phyloP scores from a whole-genome alignment of 1,139 yeast species.

The Kodamaea suecica region DNA sequence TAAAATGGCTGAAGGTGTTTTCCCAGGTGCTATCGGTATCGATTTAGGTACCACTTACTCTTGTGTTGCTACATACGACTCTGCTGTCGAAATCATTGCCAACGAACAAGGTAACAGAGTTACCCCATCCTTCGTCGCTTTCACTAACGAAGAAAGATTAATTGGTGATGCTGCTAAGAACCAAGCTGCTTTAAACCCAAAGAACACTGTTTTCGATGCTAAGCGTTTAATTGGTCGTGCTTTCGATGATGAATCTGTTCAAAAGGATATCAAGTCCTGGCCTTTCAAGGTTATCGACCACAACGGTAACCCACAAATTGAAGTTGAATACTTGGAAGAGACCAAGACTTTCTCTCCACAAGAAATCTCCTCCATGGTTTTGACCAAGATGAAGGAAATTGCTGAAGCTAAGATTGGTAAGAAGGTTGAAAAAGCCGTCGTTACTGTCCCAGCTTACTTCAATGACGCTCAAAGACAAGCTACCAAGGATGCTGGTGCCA shows the following conservation, averaged over 20 bases:
- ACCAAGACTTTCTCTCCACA: constrained; percentile 94
- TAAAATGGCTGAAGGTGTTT: constrained; percentile 95
- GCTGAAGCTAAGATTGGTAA: constrained; percentile 95
- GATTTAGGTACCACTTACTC: constrained; percentile 99
- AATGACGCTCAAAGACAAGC: constrained; percentile 98
- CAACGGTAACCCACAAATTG: constrained; percentile 84
- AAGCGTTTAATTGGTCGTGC: constrained; percentile 98
- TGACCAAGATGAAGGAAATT: constrained; percentile 96
- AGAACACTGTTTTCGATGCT: constrained; percentile 95
- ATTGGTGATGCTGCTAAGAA: constrained; percentile 99
- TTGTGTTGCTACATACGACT: constrained; percentile 94
- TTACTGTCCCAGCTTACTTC: constrained; percentile 96
- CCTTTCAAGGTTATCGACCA: constrained; percentile 91
- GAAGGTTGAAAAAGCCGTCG: constrained; percentile 91
- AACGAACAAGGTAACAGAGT: constrained; percentile 99
- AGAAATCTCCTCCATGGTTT: constrained; percentile 95
- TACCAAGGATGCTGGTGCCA: constrained; percentile 98
- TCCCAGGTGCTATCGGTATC: constrained; percentile 99
- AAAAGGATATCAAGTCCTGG: constrained; percentile 95
- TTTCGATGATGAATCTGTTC: constrained; percentile 85
- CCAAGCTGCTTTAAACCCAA: constrained; percentile 97
- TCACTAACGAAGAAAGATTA: constrained; percentile 95
- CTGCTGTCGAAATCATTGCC: constrained; percentile 92
- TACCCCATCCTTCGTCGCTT: constrained; percentile 97
- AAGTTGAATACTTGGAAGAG: constrained; percentile 93